These are phyloP conservation scores for Leishmania guyanensis DNA, from an alignment of 208 protist species.

Conservation along the genomic window DNA sequence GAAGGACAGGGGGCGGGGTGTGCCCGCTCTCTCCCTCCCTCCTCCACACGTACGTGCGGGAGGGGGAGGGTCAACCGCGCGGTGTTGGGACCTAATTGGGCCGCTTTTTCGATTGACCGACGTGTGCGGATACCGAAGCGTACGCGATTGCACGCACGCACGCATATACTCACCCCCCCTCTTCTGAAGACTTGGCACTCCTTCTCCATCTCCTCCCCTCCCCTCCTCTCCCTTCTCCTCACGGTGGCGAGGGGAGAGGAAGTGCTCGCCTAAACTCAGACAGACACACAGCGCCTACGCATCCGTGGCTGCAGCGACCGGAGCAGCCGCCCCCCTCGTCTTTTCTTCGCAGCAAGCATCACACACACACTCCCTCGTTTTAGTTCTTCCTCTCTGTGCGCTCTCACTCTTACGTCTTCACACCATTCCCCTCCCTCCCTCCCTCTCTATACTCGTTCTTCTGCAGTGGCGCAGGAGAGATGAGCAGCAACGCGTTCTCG, in stretches of 20 bases:
- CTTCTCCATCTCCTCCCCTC: not conserved
- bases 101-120: not conserved
- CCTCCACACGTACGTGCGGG: not conserved
- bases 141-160: not conserved
- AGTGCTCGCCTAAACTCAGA: not conserved
- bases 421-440: not conserved
- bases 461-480: not conserved
- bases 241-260: not conserved
- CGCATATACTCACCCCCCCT: not conserved
- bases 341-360: not conserved
- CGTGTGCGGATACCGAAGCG: not conserved
- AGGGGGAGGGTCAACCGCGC: not conserved
- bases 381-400: not conserved
- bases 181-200: not conserved
- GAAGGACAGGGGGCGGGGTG: not conserved
- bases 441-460: not conserved
- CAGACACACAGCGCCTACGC: not conserved
- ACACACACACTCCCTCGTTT: not conserved
- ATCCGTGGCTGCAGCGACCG: not conserved
- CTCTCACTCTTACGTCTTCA: not conserved
- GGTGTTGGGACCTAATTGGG: not conserved
- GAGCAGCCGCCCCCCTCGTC: not conserved
- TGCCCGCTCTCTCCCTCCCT: not conserved
- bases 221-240: not conserved
- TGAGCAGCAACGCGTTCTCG: constrained; percentile 18